Percentiles rank a stretch among this genome's conserved stretches.
Conservation (phyloP, 495 filamentous ascomycete species). For the Cryomyces antarcticus region DNA sequence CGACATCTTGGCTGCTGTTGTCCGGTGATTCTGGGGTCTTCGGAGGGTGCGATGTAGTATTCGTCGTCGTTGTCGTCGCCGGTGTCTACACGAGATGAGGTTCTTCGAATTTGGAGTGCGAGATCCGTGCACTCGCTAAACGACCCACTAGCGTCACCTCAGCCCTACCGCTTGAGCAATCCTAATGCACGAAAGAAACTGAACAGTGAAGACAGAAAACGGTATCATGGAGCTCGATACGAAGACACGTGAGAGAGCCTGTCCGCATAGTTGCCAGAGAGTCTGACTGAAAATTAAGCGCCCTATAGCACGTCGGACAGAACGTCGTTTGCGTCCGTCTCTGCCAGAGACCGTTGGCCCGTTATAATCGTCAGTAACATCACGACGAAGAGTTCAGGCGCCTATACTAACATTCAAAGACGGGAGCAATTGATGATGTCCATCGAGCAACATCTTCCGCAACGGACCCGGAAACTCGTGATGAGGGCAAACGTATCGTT, state of each 20-base stretch:
- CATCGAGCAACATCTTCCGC: conserved; percentile 50
- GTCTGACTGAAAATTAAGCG: conserved; percentile 26
- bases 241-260: conserved; percentile 19
- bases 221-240: conserved; percentile 25
- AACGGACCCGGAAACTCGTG: conserved; percentile 37
- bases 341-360: conserved; percentile 75
- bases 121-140: no score
- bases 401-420: conserved; percentile 30
- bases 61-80: no score
- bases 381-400: not conserved
- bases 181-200: no score
- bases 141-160: no score
- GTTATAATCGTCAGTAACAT: conserved; percentile 53
- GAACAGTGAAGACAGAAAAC: no score
- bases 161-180: no score
- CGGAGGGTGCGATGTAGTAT: no score
- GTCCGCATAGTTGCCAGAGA: conserved; percentile 4
- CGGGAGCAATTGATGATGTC: conserved; percentile 82
- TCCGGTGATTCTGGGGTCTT: no score
- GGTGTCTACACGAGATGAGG: no score
- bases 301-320: conserved; percentile 59
- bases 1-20: no score
- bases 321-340: conserved; percentile 69
- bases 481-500: conserved; percentile 74
- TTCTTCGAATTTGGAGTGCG: no score